phyloP scores from a whole-genome alignment of 2,329 filamentous ascomycete species.

The Pseudopithomyces maydicus region DNA sequence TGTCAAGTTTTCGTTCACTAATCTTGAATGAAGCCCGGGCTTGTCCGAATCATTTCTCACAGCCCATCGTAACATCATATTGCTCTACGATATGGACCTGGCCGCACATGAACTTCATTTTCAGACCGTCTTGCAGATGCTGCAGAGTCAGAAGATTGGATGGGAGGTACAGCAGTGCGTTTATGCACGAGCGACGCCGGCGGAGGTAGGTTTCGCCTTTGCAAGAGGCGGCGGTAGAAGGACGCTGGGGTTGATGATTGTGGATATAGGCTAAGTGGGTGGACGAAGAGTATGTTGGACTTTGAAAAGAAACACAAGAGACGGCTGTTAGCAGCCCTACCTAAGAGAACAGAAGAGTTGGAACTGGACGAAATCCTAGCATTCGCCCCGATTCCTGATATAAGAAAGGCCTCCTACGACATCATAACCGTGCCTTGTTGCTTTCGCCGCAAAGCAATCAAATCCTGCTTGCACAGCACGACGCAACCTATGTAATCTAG shows the following conservation, averaged over 20 bases:
- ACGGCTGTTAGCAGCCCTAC: not conserved
- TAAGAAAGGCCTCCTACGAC: too few relatives aligned
- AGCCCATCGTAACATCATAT: conserved; percentile 4
- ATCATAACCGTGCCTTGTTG: too few relatives aligned
- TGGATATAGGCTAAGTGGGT: not conserved
- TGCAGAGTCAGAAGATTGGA: conserved; percentile 3
- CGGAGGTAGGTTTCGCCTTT: not conserved
- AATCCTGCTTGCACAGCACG: too few relatives aligned
- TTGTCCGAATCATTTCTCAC: not conserved
- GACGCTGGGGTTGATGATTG: conserved; percentile 2
- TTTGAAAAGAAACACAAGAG: not conserved
- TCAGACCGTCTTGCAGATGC: not conserved
- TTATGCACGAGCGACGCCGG: not conserved
- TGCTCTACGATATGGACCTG: not conserved
- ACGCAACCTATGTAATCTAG: too few relatives aligned
- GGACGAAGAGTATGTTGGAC: not conserved
- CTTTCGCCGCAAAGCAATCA: too few relatives aligned
- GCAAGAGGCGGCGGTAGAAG: not conserved
- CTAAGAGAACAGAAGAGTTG: not conserved
- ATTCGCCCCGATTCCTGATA: too few relatives aligned
- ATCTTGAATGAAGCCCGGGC: not conserved
- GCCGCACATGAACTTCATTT: not conserved
- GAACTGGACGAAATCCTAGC: too few relatives aligned
- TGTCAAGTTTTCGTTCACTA: not conserved
- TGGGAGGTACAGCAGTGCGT: conserved; percentile 3